These are phyloP conservation scores for Phytophthora hybrid DNA, from an alignment of 352 stramenopile species.

Conservation along the genomic window DNA sequence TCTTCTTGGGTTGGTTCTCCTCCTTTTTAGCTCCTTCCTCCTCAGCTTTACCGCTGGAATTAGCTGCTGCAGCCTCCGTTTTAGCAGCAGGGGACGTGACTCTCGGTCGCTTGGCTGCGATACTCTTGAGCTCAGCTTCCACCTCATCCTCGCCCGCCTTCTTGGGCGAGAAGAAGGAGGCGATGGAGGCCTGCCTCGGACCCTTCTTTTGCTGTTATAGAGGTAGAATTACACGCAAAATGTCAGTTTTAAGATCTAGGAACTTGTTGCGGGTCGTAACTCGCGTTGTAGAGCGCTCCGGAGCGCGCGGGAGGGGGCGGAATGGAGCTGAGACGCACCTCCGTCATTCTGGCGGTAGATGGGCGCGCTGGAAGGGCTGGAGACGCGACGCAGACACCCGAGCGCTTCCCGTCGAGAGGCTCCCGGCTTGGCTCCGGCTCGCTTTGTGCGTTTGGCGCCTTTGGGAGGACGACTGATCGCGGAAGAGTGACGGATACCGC, in stretches of 20 bases:
- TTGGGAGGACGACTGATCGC: slow-evolving; percentile 8
- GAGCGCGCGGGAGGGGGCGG: not conserved
- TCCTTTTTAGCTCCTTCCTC: slow-evolving; percentile 1
- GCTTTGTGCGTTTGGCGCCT: slow-evolving; percentile 29
- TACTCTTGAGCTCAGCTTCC: slow-evolving; percentile 27
- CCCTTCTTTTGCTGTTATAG: slow-evolving; percentile 58
- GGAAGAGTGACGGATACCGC: slow-evolving; percentile 12
- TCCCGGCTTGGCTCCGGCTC: slow-evolving; percentile 2
- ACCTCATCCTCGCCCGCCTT: slow-evolving; percentile 26
- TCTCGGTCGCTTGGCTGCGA: slow-evolving; percentile 24
- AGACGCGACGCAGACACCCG: slow-evolving; percentile 7
- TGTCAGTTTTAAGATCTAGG: slow-evolving; percentile 12
- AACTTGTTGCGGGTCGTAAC: not conserved
- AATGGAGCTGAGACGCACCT: slow-evolving; percentile 30
- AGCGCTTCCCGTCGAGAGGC: slow-evolving; percentile 10
- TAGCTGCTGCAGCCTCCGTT: slow-evolving; percentile 11
- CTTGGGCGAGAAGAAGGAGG: slow-evolving; percentile 80
- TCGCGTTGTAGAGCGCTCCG: not conserved
- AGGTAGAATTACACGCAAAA: slow-evolving; percentile 15
- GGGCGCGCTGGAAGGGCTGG: not conserved
- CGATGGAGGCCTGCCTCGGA: slow-evolving; percentile 71
- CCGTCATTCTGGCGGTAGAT: slow-evolving; percentile 16
- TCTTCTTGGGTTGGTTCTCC: slow-evolving; percentile 12
- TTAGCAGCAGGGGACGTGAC: slow-evolving; percentile 14
- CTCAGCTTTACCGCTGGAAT: slow-evolving; percentile 21